Evolutionary conservation across 1,284 basidiomycete species (phyloP).

Genomic region (Cystobasidium slooffiae): DNA sequence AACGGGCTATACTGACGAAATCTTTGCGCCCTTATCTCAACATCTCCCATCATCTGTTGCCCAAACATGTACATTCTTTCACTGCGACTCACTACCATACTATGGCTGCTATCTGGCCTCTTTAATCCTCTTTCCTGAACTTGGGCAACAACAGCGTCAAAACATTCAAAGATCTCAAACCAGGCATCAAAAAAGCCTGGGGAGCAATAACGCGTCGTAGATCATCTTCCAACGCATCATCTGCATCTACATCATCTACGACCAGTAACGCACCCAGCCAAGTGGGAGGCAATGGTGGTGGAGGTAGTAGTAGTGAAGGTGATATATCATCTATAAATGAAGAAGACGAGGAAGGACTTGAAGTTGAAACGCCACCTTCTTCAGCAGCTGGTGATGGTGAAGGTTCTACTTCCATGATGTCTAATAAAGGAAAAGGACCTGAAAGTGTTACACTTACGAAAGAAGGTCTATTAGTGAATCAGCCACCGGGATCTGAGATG

Average conservation of each 20-base stretch:
- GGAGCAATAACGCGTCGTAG: constrained; percentile 2
- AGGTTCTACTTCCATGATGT: neutral
- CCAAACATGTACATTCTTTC: too few species aligned
- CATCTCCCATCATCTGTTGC: too few species aligned
- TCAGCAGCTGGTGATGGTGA: neutral
- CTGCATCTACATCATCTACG: constrained; percentile 15
- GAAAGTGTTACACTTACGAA: neutral
- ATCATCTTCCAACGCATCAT: constrained; percentile 18
- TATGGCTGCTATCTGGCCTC: neutral
- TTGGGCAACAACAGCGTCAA: constrained; percentile 34
- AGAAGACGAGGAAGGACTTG: constrained; percentile 15
- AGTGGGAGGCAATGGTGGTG: neutral
- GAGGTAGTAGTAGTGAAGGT: constrained; percentile 9
- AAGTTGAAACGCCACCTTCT: constrained; percentile 8
- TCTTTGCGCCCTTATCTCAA: too few species aligned
- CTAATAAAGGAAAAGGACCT: neutral
- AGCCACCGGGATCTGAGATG: neutral
- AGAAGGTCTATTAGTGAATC: neutral
- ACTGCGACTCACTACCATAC: neutral
- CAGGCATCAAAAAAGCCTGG: constrained; percentile 40
- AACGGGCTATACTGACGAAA: too few species aligned
- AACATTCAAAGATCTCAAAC: constrained; percentile 39
- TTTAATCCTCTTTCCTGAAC: neutral
- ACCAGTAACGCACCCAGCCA: neutral
- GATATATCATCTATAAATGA: constrained; percentile 27